Evolutionary conservation across 129 eudicot genomes (phyloP), one percentile per base, ranked within the genome.

Genomic region (Daucus carota): DNA sequence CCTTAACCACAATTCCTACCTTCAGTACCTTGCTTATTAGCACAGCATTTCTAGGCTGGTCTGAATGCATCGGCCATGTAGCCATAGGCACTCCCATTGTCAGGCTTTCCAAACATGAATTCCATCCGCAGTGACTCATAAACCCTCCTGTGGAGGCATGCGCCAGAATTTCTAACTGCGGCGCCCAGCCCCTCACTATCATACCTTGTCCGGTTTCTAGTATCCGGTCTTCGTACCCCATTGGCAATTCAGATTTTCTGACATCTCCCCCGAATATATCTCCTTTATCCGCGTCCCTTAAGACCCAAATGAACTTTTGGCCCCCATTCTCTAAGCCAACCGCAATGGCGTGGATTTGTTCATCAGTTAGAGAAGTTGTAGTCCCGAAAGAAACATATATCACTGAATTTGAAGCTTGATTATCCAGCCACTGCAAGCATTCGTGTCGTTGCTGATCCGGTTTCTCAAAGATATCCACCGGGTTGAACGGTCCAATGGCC

Each of bases 361-460:
- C 70, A 31, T 63, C 70, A 3, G 70, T 4, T 4, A 63, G 10
- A 63, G 9, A 70, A 59, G 82, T 78, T 1, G 90, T 83, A 10
- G 90, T 75, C 9, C 92, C 92, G 66, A 88, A 88, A 0, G 88
- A 80, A 44, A 83, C 85, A 41, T 77, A 83, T 31, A 88, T 66
- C 13, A 88, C 88, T 0, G 88, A 85, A 48, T 84, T 82, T 22
- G 73, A 42, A n/a, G 17, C 83, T 45, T 81, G 90, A 44, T 81
- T 79, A 57, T 88, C 92, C 0, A 88, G 90, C 92, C 88, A 85
- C 28, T 74, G 29, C 18, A 88, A 76, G 31, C 66, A 63, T 15
- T 63, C 9, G 72, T 84, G 83, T 11, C 77, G 88, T 6, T 68
- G 9, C 40, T 63, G 18, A 38, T 63, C 22, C 29, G 38, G 38